These are phyloP conservation scores for Acmispon strigosus DNA, from an alignment of 306 rosid species.

Conservation along the genomic window DNA sequence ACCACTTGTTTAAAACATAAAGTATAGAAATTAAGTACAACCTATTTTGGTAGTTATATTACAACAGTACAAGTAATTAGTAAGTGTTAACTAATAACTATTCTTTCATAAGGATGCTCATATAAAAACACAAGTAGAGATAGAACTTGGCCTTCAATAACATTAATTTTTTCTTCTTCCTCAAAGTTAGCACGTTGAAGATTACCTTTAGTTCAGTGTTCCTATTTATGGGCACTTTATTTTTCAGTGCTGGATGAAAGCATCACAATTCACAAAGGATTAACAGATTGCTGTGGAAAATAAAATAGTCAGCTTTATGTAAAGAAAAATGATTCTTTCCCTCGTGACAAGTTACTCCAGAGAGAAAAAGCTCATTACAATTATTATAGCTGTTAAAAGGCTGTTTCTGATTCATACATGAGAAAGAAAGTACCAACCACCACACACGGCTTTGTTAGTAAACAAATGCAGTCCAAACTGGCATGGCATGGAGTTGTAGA, in stretches of 20 bases:
- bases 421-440: not conserved
- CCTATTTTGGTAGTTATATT: too few relatives aligned
- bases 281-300: not conserved
- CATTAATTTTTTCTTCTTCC: too few relatives aligned
- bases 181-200: too few relatives aligned
- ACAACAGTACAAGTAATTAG: too few relatives aligned
- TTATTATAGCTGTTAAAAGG: conserved; percentile 5
- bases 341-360: conserved; percentile 6
- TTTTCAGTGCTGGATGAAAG: not conserved
- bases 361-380: conserved; percentile 2
- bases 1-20: too few relatives aligned
- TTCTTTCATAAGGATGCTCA: too few relatives aligned
- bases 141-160: too few relatives aligned
- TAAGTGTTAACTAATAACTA: too few relatives aligned
- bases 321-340: not conserved
- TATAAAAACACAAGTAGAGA: too few relatives aligned
- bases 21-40: too few relatives aligned
- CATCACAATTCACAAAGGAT: not conserved
- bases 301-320: conserved; percentile 13
- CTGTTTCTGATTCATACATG: not conserved
- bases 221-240: too few relatives aligned
- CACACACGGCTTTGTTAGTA: not conserved
- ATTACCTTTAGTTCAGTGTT: too few relatives aligned
- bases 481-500: conserved; percentile 1
- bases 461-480: not conserved